phyloP scores from a whole-genome alignment of 139 green algal species.

The Volvox africanus region DNA sequence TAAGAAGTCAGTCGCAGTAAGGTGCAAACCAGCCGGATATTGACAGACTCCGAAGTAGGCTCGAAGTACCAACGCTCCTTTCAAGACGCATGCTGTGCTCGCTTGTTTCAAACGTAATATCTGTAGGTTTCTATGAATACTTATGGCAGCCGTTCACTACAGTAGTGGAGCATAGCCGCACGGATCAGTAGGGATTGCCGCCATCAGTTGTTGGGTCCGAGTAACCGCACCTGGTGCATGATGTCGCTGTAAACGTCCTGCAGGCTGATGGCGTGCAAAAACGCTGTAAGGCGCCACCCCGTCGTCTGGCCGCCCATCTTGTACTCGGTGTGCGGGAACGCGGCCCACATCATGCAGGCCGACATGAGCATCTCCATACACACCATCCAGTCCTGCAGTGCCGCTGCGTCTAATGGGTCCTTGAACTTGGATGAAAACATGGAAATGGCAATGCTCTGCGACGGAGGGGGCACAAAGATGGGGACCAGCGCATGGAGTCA shows the following conservation, averaged over 20 bases:
- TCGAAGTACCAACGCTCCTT: too few species aligned
- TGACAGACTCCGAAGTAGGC: too few species aligned
- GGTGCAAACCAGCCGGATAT: too few species aligned
- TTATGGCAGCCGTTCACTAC: too few species aligned
- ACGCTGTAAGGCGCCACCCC: conserved; percentile 61
- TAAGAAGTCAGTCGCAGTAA: too few species aligned
- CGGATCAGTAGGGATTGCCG: too few species aligned
- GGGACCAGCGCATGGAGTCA: not conserved
- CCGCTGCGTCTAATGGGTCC: conserved; percentile 74
- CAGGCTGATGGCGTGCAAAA: conserved; percentile 88
- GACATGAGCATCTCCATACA: conserved; percentile 96
- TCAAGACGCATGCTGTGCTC: too few species aligned
- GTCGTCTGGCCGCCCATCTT: conserved; percentile 60
- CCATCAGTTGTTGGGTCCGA: too few species aligned
- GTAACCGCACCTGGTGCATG: conserved; percentile 78
- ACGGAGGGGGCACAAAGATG: not conserved
- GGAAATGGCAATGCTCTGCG: conserved; percentile 83
- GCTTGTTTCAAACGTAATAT: too few species aligned
- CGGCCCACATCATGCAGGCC: conserved; percentile 83
- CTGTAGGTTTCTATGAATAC: too few species aligned
- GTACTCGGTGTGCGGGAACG: conserved; percentile 93
- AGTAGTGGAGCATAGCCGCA: too few species aligned
- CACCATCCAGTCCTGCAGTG: conserved; percentile 95
- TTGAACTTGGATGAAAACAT: conserved; percentile 68
- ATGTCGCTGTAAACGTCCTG: conserved; percentile 92